Evolutionary conservation across 805 yeast species (phyloP).

Genomic region (Candida quercuum): DNA sequence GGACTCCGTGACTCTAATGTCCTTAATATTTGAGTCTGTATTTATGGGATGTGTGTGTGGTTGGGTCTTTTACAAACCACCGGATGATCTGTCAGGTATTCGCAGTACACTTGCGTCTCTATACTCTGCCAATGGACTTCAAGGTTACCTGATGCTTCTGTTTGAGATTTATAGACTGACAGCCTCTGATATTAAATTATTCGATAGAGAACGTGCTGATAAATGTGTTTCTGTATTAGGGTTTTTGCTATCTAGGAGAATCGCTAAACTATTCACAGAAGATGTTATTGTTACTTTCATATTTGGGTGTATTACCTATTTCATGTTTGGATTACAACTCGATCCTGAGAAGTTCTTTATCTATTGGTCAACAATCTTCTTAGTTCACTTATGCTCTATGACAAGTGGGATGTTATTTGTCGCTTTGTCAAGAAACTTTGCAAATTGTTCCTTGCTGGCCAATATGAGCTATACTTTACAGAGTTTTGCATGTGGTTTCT

Average conservation of each 20-base stretch:
- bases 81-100: conserved; percentile 52
- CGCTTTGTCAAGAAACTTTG: conserved; percentile 20
- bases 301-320: conserved; percentile 60
- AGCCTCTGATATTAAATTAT: conserved; percentile 48
- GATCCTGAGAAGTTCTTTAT: conserved; percentile 46
- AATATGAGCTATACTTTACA: conserved; percentile 38
- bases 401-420: conserved; percentile 43
- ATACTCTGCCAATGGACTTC: conserved; percentile 48
- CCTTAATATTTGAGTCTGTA: conserved; percentile 14
- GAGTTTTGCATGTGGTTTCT: conserved; percentile 77
- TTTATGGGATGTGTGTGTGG: conserved; percentile 41
- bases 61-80: conserved; percentile 72
- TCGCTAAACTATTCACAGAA: conserved; percentile 64
- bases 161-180: conserved; percentile 58
- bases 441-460: conserved; percentile 19
- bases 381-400: conserved; percentile 54
- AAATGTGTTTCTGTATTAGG: conserved; percentile 63
- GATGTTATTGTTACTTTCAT: conserved; percentile 60
- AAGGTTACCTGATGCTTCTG: conserved; percentile 49
- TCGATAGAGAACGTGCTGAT: conserved; percentile 69
- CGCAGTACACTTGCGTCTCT: conserved; percentile 50
- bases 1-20: conserved; percentile 37
- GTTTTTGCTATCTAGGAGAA: conserved; percentile 59
- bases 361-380: conserved; percentile 53
- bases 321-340: conserved; percentile 68